Evolutionary conservation across 2,329 filamentous ascomycete species (phyloP).

Genomic region (Chaetomium sp.): DNA sequence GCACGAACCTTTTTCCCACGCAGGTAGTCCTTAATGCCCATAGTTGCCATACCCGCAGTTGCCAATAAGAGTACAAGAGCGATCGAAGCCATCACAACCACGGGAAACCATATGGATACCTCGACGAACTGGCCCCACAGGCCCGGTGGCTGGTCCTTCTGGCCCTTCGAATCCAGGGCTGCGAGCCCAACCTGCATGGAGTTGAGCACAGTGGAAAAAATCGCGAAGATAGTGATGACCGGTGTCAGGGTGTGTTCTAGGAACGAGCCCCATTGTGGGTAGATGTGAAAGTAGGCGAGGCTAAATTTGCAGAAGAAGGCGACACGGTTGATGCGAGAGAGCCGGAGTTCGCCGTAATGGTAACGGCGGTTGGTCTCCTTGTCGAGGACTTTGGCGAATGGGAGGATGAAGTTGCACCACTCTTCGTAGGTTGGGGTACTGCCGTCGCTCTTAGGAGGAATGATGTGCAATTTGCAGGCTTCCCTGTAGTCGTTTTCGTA

Average conservation of each 20-base stretch:
- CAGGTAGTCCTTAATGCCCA: constrained; percentile 21
- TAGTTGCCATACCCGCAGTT: constrained; percentile 14
- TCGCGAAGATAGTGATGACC: constrained; percentile 25
- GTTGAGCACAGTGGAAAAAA: constrained; percentile 26
- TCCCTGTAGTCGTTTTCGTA: constrained; percentile 31
- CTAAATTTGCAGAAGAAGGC: constrained; percentile 18
- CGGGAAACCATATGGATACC: constrained; percentile 22
- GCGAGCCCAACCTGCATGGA: constrained; percentile 27
- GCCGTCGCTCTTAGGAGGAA: constrained; percentile 23
- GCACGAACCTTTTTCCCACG: constrained; percentile 15
- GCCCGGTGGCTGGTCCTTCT: not conserved
- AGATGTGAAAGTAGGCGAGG: constrained; percentile 26
- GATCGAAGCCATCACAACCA: constrained; percentile 21
- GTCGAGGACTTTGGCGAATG: constrained; percentile 25
- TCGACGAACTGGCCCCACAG: constrained; percentile 21
- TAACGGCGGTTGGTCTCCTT: constrained; percentile 28
- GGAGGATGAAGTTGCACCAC: constrained; percentile 28
- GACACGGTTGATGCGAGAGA: constrained; percentile 30
- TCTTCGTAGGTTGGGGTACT: constrained; percentile 24
- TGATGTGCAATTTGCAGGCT: constrained; percentile 26
- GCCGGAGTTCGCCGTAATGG: constrained; percentile 33
- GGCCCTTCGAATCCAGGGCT: constrained; percentile 12
- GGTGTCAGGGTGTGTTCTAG: constrained; percentile 23
- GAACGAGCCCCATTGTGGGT: constrained; percentile 26
- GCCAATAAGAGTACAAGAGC: constrained; percentile 15